Percentiles rank a stretch among this genome's conserved stretches.
phyloP scores from a whole-genome alignment of 257 asterid species.

The Paraleonurus japonicus region DNA sequence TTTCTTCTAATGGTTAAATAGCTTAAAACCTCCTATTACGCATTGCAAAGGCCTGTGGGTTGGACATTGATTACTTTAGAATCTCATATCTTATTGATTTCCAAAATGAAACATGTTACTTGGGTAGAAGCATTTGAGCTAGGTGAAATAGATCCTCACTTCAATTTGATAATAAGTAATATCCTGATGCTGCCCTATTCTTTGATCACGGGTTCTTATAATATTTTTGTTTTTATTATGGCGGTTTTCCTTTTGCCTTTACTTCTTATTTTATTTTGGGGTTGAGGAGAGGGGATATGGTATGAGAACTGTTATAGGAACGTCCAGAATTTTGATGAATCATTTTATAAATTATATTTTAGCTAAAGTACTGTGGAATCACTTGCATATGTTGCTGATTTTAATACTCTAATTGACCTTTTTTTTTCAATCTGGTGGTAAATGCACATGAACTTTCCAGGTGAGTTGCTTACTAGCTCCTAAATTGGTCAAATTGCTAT shows the following conservation, averaged over 20 bases:
- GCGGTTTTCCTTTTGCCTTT: neutral
- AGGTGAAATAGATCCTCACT: neutral
- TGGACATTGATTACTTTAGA: neutral
- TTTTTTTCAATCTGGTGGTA: neutral
- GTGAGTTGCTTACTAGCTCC: neutral
- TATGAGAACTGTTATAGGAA: neutral
- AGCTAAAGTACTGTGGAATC: neutral
- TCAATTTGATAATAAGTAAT: neutral
- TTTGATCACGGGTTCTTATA: neutral
- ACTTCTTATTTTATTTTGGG: neutral
- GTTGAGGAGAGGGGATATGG: neutral
- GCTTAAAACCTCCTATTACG: neutral
- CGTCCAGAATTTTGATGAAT: neutral
- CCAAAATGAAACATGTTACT: neutral
- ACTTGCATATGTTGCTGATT: neutral
- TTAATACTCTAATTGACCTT: neutral
- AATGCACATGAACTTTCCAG: slow-evolving; percentile 6
- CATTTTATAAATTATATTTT: neutral
- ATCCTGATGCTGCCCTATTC: neutral
- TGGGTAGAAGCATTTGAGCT: slow-evolving; percentile 3
- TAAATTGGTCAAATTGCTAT: neutral
- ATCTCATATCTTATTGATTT: neutral
- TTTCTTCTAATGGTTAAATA: neutral
- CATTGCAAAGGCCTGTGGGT: neutral
- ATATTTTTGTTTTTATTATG: neutral